Evolutionary conservation across 2,329 filamentous ascomycete species (phyloP).

Genomic region (Pseudopithomyces maydicus): DNA sequence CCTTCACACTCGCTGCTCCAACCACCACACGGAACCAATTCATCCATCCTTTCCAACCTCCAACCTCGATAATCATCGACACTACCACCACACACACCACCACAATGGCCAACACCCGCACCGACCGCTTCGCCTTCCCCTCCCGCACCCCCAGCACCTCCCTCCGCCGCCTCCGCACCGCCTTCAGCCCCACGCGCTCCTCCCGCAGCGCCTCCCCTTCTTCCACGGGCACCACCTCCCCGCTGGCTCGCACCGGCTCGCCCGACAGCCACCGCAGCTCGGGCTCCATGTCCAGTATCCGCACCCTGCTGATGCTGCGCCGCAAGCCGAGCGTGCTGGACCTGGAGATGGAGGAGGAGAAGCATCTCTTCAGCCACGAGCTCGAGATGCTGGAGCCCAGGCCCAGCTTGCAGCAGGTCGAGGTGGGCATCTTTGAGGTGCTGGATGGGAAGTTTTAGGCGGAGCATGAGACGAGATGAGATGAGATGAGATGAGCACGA

Average conservation of each 20-base stretch:
- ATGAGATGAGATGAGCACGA: neutral
- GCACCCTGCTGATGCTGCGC: constrained; percentile 37
- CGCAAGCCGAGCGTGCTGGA: constrained; percentile 41
- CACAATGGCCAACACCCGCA: constrained; percentile 40
- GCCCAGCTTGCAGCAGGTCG: constrained; percentile 21
- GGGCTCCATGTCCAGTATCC: constrained; percentile 28
- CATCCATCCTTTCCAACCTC: neutral
- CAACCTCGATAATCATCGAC: too few relatives aligned
- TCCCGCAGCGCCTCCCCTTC: constrained; percentile 31
- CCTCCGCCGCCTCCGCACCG: constrained; percentile 40
- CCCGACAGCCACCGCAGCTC: constrained; percentile 35
- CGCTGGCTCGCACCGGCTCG: constrained; percentile 32
- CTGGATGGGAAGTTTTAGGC: constrained; percentile 38
- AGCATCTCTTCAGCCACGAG: constrained; percentile 33
- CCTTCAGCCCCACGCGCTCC: constrained; percentile 41
- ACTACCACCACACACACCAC: neutral
- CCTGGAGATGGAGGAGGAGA: constrained; percentile 44
- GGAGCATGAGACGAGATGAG: neutral
- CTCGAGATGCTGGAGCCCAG: constrained; percentile 41
- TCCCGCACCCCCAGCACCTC: constrained; percentile 35
- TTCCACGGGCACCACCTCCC: constrained; percentile 34
- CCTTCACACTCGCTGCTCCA: constrained; percentile 10
- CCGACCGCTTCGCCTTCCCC: constrained; percentile 44
- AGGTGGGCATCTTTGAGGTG: constrained; percentile 46
- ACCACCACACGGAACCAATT: neutral